Evolutionary conservation across 2,329 filamentous ascomycete species (phyloP).

Genomic region (Stachybotrys elegans): DNA sequence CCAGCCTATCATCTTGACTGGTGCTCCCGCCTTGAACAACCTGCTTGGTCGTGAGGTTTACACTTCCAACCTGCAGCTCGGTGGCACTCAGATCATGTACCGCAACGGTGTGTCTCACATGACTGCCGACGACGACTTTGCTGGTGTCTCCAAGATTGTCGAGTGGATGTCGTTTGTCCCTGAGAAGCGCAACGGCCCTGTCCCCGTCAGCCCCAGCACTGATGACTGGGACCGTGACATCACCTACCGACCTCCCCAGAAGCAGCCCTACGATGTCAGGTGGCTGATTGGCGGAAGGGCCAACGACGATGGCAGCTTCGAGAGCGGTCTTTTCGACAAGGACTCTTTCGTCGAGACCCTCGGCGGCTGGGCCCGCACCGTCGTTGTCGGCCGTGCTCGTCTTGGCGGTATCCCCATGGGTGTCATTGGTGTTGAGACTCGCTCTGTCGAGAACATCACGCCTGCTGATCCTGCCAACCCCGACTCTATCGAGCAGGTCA

Average conservation of each 20-base stretch:
- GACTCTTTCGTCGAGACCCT: conserved; percentile 96
- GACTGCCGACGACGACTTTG: conserved; percentile 96
- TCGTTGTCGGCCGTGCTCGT: conserved; percentile 92
- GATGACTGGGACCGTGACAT: conserved; percentile 94
- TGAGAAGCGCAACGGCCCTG: conserved; percentile 86
- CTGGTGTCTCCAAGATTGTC: conserved; percentile 95
- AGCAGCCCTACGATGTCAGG: conserved; percentile 85
- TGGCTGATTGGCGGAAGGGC: conserved; percentile 88
- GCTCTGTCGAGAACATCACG: conserved; percentile 92
- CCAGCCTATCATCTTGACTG: conserved; percentile 97
- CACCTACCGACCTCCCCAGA: conserved; percentile 73
- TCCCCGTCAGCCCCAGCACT: conserved; percentile 81
- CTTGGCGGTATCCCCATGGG: conserved; percentile 96
- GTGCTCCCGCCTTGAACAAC: conserved; percentile 97
- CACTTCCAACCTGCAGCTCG: conserved; percentile 97
- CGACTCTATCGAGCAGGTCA: conserved; percentile 94
- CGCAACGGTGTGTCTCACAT: conserved; percentile 99
- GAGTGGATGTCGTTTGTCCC: conserved; percentile 98
- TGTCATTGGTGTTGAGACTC: conserved; percentile 95
- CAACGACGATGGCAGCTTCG: conserved; percentile 65
- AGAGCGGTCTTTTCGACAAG: conserved; percentile 90
- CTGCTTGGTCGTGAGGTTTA: conserved; percentile 96
- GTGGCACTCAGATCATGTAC: conserved; percentile 99
- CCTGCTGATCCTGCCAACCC: conserved; percentile 97
- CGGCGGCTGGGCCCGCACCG: conserved; percentile 93